phyloP scores from a whole-genome alignment of 73 alveolate genomes.

The Stentor coeruleus region DNA sequence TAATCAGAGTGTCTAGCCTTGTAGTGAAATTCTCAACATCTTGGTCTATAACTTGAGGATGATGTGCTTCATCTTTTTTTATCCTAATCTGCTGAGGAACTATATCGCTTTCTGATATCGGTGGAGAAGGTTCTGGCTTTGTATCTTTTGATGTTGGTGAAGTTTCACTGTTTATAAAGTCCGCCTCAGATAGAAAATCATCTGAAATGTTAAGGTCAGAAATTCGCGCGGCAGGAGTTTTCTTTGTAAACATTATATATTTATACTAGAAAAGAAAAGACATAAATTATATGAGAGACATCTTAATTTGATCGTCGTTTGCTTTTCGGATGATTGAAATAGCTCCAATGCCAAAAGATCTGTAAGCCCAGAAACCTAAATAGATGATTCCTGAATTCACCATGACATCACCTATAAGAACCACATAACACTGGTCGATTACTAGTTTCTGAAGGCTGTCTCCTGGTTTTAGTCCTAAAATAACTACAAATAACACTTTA shows the following conservation, averaged over 20 bases:
- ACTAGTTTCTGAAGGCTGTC: neutral
- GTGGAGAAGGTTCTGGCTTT: neutral
- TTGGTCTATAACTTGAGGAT: constrained; percentile 86
- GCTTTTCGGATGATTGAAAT: neutral
- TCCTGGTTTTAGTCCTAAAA: neutral
- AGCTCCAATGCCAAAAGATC: constrained; percentile 3
- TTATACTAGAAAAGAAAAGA: too few species aligned
- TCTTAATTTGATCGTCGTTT: neutral
- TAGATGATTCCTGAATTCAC: neutral
- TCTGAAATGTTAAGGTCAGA: neutral
- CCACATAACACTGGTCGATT: neutral
- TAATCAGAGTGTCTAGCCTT: constrained; percentile 81
- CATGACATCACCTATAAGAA: neutral
- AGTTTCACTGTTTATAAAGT: neutral
- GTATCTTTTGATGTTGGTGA: neutral
- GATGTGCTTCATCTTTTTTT: constrained; percentile 27
- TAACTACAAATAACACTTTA: neutral
- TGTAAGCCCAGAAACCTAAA: neutral
- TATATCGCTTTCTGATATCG: neutral
- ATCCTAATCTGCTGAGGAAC: neutral
- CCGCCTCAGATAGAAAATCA: neutral
- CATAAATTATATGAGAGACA: neutral
- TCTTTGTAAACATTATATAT: neutral
- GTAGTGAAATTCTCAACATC: constrained; percentile 93
- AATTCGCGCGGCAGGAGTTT: neutral